phyloP scores from a whole-genome alignment of 2,329 filamentous ascomycete genomes.

The Talaromyces sp. region DNA sequence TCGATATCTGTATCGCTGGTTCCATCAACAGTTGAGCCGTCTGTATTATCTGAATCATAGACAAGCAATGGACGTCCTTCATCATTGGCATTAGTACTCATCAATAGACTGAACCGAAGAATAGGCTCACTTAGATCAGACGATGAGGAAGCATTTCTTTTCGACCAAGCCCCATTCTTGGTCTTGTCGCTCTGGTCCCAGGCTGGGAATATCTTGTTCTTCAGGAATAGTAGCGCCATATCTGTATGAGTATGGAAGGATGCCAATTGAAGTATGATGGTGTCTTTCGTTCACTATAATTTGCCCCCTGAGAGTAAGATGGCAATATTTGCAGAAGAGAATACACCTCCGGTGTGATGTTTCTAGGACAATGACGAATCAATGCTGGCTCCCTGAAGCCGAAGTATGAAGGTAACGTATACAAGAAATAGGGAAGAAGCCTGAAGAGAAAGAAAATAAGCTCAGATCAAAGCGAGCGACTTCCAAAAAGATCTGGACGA shows the following conservation, averaged over 20 bases:
- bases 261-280: background rate
- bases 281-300: background rate
- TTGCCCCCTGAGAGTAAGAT: background rate
- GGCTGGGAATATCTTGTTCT: slow-evolving; percentile 35
- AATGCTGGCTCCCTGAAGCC: background rate
- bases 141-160: slow-evolving; percentile 16
- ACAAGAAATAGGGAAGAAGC: background rate
- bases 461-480: background rate
- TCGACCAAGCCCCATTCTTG: slow-evolving; percentile 17
- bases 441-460: background rate
- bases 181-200: slow-evolving; percentile 1
- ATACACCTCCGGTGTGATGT: background rate
- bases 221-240: slow-evolving; percentile 41
- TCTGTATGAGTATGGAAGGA: background rate
- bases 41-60: slow-evolving; percentile 25
- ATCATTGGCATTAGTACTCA: background rate
- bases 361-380: background rate
- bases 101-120: background rate
- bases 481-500: background rate
- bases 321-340: background rate
- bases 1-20: slow-evolving; percentile 30
- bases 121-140: slow-evolving; percentile 18
- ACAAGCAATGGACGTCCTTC: slow-evolving; percentile 34
- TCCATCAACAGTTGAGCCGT: slow-evolving; percentile 22
- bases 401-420: background rate